A percentile compares a stretch with the other conserved stretches of the same genome.
phyloP scores from a whole-genome alignment of 495 filamentous ascomycete genomes.

The Immersiella caudata region DNA sequence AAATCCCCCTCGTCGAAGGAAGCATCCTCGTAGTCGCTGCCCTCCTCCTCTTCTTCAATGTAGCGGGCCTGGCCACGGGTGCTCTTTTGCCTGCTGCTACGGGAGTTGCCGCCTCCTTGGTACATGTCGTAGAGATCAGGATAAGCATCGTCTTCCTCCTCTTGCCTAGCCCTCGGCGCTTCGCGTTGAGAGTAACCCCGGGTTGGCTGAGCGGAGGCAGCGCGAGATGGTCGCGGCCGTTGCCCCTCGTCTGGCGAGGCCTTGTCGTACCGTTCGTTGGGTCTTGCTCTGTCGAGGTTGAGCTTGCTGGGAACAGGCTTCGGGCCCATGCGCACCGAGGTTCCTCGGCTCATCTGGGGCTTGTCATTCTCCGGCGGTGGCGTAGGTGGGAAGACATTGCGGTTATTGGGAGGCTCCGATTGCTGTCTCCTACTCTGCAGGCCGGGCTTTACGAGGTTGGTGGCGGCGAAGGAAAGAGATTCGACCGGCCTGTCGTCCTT shows the following conservation, averaged over 20 bases:
- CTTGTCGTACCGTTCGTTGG: constrained; percentile 53
- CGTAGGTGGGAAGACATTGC: constrained; percentile 93
- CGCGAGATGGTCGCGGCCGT: constrained; percentile 40
- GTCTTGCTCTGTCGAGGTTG: constrained; percentile 54
- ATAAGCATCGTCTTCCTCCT: constrained; percentile 65
- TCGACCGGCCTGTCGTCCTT: constrained; percentile 76
- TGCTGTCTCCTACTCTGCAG: constrained; percentile 79
- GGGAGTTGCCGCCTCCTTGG: constrained; percentile 36
- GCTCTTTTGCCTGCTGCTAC: constrained; percentile 40
- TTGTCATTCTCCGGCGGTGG: constrained; percentile 87
- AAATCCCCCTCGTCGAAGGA: constrained; percentile 77
- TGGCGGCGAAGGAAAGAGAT: constrained; percentile 84
- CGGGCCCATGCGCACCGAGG: constrained; percentile 57
- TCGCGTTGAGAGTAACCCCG: constrained; percentile 55
- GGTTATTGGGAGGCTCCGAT: constrained; percentile 74
- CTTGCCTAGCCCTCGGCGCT: constrained; percentile 35
- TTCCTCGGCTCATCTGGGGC: constrained; percentile 50
- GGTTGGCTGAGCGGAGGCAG: constrained; percentile 45
- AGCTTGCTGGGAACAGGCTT: constrained; percentile 57
- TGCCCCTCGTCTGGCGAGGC: constrained; percentile 47
- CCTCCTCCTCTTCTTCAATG: constrained; percentile 74
- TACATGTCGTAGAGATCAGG: constrained; percentile 74
- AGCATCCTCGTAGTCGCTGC: constrained; percentile 68
- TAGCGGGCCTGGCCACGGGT: constrained; percentile 53
- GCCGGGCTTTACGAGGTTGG: constrained; percentile 85